Evolutionary conservation across 495 filamentous ascomycete species (phyloP).

Genomic region (Annulohypoxylon maeteangense): DNA sequence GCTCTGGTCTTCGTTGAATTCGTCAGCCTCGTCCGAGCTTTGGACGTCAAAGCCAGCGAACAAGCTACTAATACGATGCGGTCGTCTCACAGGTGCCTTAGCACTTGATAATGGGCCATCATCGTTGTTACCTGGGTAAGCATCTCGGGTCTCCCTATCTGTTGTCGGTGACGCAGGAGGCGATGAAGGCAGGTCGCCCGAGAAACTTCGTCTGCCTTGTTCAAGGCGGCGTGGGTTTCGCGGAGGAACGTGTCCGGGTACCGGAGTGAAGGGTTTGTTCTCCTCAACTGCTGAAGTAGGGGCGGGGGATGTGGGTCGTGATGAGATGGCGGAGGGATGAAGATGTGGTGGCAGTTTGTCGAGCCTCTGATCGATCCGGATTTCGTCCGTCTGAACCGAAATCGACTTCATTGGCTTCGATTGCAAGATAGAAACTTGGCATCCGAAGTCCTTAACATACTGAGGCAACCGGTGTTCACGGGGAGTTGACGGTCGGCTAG

Average conservation of each 20-base stretch:
- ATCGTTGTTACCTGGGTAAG: constrained; percentile 85
- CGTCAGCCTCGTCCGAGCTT: constrained; percentile 67
- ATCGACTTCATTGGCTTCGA: constrained; percentile 66
- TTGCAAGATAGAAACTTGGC: constrained; percentile 59
- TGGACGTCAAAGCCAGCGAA: constrained; percentile 80
- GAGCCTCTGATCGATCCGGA: constrained; percentile 78
- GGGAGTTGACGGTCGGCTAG: constrained; percentile 63
- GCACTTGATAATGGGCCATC: constrained; percentile 76
- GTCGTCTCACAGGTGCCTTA: constrained; percentile 71
- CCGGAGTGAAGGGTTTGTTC: constrained; percentile 57
- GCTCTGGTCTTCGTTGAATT: constrained; percentile 70
- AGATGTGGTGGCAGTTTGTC: constrained; percentile 80
- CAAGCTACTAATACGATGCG: constrained; percentile 80
- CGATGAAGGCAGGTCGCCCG: constrained; percentile 58
- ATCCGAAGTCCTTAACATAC: constrained; percentile 65
- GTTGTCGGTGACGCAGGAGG: constrained; percentile 49
- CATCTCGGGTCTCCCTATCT: constrained; percentile 63
- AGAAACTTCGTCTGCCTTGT: constrained; percentile 54
- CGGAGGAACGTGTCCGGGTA: constrained; percentile 62
- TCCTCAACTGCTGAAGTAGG: constrained; percentile 45
- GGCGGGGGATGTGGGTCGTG: constrained; percentile 64
- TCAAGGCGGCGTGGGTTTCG: constrained; percentile 63
- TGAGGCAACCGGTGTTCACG: constrained; percentile 64
- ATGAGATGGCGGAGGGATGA: constrained; percentile 74
- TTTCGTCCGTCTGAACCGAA: constrained; percentile 90